Percentiles rank a stretch among this genome's conserved stretches.
phyloP scores from a whole-genome alignment of 1,284 basidiomycete genomes.

The Ustilago sp. region DNA sequence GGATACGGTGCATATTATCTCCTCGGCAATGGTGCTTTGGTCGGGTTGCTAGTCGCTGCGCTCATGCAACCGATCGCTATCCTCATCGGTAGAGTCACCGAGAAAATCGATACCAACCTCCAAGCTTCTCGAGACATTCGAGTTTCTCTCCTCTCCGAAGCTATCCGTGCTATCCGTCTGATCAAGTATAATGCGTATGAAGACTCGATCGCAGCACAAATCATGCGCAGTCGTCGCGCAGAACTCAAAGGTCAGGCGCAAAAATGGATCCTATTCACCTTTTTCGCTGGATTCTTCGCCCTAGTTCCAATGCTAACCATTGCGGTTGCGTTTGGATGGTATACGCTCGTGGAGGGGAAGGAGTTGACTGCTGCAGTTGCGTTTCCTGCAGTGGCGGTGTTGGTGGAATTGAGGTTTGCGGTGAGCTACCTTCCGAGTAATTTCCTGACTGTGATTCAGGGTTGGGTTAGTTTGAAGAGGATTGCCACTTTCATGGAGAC shows the following conservation, averaged over 20 bases:
- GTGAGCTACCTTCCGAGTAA: constrained; percentile 41
- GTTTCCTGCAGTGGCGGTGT: constrained; percentile 46
- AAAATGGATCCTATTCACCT: constrained; percentile 34
- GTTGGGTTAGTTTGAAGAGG: constrained; percentile 80
- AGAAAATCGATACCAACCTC: constrained; percentile 35
- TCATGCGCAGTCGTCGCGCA: constrained; percentile 22
- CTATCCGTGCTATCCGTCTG: constrained; percentile 49
- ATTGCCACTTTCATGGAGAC: constrained; percentile 79
- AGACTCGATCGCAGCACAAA: constrained; percentile 32
- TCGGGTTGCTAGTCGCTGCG: constrained; percentile 36
- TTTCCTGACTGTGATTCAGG: constrained; percentile 71
- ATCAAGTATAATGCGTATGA: constrained; percentile 60
- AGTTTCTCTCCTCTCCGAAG: constrained; percentile 43
- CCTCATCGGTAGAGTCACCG: constrained; percentile 23
- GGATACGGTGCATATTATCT: constrained; percentile 35
- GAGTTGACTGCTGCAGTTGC: constrained; percentile 36
- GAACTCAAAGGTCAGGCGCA: constrained; percentile 39
- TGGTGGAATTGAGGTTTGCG: constrained; percentile 42
- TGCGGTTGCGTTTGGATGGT: constrained; percentile 43
- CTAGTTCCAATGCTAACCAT: constrained; percentile 45
- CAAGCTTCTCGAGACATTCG: constrained; percentile 46
- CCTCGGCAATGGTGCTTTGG: constrained; percentile 38
- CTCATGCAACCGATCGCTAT: constrained; percentile 38
- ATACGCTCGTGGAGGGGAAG: constrained; percentile 40
- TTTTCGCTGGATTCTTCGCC: constrained; percentile 37